Conservation (phyloP, 345 rosid genomes). For the Orychophragmus violaceus region DNA sequence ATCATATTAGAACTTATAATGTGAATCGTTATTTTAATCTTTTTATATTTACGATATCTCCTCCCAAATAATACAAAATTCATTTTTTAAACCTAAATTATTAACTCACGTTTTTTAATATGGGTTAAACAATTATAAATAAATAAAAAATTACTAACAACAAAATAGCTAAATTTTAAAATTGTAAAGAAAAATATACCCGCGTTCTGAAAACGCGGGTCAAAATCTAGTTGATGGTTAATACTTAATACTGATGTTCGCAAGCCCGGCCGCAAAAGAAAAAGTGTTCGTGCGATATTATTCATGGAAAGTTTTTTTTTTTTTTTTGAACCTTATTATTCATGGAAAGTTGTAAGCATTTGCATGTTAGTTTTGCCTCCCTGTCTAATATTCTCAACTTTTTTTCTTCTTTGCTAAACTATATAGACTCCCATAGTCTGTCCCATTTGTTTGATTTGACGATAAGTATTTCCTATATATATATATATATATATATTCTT, state of each 20-base stretch:
- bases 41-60: too few species aligned
- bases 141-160: too few species aligned
- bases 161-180: too few species aligned
- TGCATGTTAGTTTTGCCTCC: constrained; percentile 28
- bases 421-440: not conserved
- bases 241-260: constrained; percentile 12
- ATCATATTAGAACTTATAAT: too few species aligned
- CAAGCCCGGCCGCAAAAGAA: constrained; percentile 7
- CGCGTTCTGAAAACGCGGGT: too few species aligned
- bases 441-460: not conserved
- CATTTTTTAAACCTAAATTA: too few species aligned
- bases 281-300: constrained; percentile 10
- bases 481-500: not conserved
- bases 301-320: constrained; percentile 12
- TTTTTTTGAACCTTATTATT: too few species aligned
- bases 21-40: too few species aligned
- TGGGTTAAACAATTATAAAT: too few species aligned
- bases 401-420: not conserved
- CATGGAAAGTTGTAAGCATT: constrained; percentile 9
- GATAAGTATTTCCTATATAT: not conserved
- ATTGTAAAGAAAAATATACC: too few species aligned
- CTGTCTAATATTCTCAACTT: constrained; percentile 12
- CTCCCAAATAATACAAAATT: too few species aligned
- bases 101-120: too few species aligned
- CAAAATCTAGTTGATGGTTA: constrained; percentile 24